Evolutionary conservation across 805 yeast species (phyloP), one percentile per base, ranked within the genome.

Genomic region (Pichia paraexigua): DNA sequence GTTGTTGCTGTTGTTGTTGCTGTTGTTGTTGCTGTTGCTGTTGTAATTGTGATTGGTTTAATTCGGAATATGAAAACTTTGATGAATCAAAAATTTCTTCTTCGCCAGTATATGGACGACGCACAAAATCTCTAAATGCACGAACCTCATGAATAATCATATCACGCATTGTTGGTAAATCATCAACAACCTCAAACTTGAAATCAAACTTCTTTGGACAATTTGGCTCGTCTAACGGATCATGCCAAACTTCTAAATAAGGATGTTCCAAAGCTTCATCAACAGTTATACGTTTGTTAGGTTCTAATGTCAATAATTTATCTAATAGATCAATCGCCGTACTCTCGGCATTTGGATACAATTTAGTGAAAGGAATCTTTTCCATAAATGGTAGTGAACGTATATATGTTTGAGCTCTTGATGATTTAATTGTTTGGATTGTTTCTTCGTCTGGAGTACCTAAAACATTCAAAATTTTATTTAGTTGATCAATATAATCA

Each of bases 401-500:
- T 49, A 94, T 95, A 66, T 92, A 94, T 56, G 87, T 86, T 65
- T 90, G 96, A 5, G 97, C 97, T 59, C 96, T 78, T 53, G 82
- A 78, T 2, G 96, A 87, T 27, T 96, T 95, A 49, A 86, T 85
- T 60, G 83, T 74, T 43, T 73, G 74, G 48, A 83, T 63, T 2
- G 88, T 83, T 56, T 79, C 84, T 60, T 82, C 83, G 49, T 83
- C 79, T 13, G 98, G 98, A 2, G 97, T 88, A n/a, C 99, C 99
- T 54, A 94, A 73, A 27, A 88, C 82, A 62, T 85, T 79, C 51
- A 94, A 71, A 48, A 92, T 92, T 70, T 89, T 90, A 63, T 87
- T 87, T 63, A 94, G 74, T 68, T 94, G 99, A 66, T 94, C 96
- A 30, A 92, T 96, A 64, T 92, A 94, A 71, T 94, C 98, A 65